A percentile compares a stretch with the other conserved stretches of the same genome.
These are phyloP conservation scores for Tulasnella sp. DNA, from an alignment of 768 basidiomycete genomes.

Conservation along the genomic window DNA sequence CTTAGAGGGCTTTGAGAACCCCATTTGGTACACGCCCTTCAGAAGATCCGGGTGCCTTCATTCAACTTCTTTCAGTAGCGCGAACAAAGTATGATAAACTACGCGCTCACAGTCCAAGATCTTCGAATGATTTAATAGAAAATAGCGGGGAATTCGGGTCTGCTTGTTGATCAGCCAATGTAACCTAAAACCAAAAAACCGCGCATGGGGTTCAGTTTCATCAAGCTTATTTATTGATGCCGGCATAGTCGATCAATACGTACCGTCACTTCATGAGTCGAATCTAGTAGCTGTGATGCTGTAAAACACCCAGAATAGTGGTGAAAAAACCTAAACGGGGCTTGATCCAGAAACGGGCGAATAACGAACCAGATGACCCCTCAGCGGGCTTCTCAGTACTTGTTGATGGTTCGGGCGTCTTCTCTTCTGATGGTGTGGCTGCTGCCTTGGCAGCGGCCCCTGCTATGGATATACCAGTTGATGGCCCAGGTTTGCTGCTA, in stretches of 20 bases:
- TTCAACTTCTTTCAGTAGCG: neutral
- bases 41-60: slow-evolving; percentile 70
- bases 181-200: slow-evolving; percentile 50
- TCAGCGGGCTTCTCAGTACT: neutral
- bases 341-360: neutral
- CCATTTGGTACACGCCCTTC: slow-evolving; percentile 89
- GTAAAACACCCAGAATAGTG: neutral
- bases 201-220: neutral
- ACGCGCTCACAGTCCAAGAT: slow-evolving; percentile 73
- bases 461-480: no score
- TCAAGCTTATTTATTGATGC: neutral
- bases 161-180: slow-evolving; percentile 88
- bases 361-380: neutral
- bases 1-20: slow-evolving; percentile 95
- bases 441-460: no score
- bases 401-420: neutral
- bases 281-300: slow-evolving; percentile 48
- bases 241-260: slow-evolving; percentile 21
- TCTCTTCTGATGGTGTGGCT: neutral
- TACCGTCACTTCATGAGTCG: slow-evolving; percentile 75
- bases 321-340: neutral
- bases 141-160: slow-evolving; percentile 93
- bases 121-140: slow-evolving; percentile 89
- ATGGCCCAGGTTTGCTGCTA: slow-evolving; percentile 2
- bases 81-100: neutral